Conservation (phyloP, 805 yeast genomes). For the Ogataea methanolica region DNA sequence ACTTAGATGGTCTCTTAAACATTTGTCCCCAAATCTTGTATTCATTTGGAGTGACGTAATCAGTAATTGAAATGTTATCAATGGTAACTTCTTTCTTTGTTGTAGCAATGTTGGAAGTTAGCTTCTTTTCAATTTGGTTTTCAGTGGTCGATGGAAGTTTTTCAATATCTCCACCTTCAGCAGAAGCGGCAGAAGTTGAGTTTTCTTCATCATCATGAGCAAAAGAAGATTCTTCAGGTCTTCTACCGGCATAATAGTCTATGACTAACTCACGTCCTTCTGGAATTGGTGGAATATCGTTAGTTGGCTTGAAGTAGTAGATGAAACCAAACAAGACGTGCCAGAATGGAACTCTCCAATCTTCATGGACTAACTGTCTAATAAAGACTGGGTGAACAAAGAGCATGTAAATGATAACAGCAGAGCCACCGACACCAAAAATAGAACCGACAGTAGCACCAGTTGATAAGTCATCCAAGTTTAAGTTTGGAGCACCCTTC, state of each 20-base stretch:
- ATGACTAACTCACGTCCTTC: conserved; percentile 49
- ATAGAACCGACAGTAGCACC: conserved; percentile 55
- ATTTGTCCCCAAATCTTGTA: conserved; percentile 34
- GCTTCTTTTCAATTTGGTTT: conserved; percentile 7
- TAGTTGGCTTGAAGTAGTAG: conserved; percentile 48
- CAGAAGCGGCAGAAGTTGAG: conserved; percentile 2
- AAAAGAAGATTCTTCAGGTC: conserved; percentile 17
- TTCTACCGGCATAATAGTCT: conserved; percentile 65
- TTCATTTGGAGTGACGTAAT: conserved; percentile 13
- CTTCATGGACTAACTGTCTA: conserved; percentile 56
- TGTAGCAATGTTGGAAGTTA: conserved; percentile 2
- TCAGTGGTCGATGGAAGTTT: conserved; percentile 17
- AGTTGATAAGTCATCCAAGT: conserved; percentile 47
- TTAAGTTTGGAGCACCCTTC: conserved; percentile 73
- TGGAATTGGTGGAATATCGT: conserved; percentile 64
- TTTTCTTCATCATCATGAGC: conserved; percentile 1
- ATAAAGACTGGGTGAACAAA: conserved; percentile 59
- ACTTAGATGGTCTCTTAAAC: conserved; percentile 42
- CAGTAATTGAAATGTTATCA: conserved; percentile 5
- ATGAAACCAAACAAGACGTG: conserved; percentile 55
- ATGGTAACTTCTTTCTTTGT: conserved; percentile 31
- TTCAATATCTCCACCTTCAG: conserved; percentile 15
- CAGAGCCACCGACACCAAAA: conserved; percentile 61
- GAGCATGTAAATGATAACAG: conserved; percentile 43
- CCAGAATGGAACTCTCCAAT: conserved; percentile 61